These are phyloP conservation scores for Sugiyamaella sp. DNA, from an alignment of 1,139 yeast genomes.

Conservation along the genomic window DNA sequence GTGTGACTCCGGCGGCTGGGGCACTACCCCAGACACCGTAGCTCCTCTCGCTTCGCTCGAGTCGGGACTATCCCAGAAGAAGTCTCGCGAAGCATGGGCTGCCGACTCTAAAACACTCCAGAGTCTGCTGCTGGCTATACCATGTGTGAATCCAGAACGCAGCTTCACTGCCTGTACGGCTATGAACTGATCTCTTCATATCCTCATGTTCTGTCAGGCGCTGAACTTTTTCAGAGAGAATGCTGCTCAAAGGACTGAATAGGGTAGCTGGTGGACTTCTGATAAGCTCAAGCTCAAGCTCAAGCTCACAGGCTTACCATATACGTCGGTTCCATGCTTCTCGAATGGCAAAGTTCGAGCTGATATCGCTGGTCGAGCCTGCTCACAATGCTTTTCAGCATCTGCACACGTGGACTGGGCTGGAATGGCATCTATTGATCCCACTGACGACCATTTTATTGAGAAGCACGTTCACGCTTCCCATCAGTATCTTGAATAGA, in stretches of 20 bases:
- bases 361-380: conserved; percentile 30
- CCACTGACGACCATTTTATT: conserved; percentile 72
- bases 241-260: too few relatives aligned
- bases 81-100: too few relatives aligned
- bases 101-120: too few relatives aligned
- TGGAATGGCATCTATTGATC: conserved; percentile 84
- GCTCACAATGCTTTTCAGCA: conserved; percentile 34
- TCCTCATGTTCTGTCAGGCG: too few relatives aligned
- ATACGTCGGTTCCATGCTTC: conserved; percentile 24
- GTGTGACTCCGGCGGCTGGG: neutral
- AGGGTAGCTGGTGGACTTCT: too few relatives aligned
- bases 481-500: conserved; percentile 75
- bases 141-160: too few relatives aligned
- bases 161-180: too few relatives aligned
- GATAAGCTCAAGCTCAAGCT: neutral
- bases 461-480: conserved; percentile 70
- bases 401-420: conserved; percentile 49
- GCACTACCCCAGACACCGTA: neutral
- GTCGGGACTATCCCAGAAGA: too few relatives aligned
- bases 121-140: too few relatives aligned
- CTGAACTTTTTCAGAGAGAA: too few relatives aligned
- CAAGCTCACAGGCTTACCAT: neutral
- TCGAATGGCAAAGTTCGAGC: conserved; percentile 19
- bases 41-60: neutral
- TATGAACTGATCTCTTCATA: too few relatives aligned